phyloP scores from a whole-genome alignment of 169 alveolate genomes.

The Plasmodium vinckei region DNA sequence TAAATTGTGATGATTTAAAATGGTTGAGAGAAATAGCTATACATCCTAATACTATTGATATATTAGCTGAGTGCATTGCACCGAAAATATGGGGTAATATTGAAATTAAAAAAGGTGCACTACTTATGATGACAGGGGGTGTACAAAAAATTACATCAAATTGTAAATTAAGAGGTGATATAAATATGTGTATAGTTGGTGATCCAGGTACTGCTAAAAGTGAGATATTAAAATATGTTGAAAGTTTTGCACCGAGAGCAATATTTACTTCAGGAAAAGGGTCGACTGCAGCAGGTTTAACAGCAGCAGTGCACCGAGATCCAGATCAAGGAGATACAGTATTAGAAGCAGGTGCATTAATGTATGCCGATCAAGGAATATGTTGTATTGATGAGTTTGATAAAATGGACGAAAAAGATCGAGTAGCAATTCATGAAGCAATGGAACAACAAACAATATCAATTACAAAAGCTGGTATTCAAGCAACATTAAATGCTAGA shows the following conservation, averaged over 20 bases:
- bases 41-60: constrained; percentile 85
- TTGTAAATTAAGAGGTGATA: constrained; percentile 96
- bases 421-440: constrained; percentile 99
- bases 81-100: constrained; percentile 97
- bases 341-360: constrained; percentile 98
- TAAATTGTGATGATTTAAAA: constrained; percentile 81
- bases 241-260: constrained; percentile 94
- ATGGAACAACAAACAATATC: constrained; percentile 99
- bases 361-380: constrained; percentile 98
- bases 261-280: constrained; percentile 97
- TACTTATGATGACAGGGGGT: constrained; percentile 97
- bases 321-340: constrained; percentile 97
- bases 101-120: constrained; percentile 97
- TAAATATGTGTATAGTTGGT: constrained; percentile 97
- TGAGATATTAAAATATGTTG: constrained; percentile 95
- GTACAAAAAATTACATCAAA: constrained; percentile 95
- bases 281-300: constrained; percentile 97
- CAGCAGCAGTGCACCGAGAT: constrained; percentile 97
- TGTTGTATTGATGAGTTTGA: constrained; percentile 99
- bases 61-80: constrained; percentile 93
- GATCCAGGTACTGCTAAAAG: constrained; percentile 99
- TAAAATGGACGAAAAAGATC: constrained; percentile 96
- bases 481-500: constrained; percentile 98
- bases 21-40: constrained; percentile 86
- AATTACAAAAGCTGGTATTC: constrained; percentile 98